These are phyloP conservation scores for Scedosporium boydii DNA, from an alignment of 2,329 filamentous ascomycete genomes.

Conservation along the genomic window DNA sequence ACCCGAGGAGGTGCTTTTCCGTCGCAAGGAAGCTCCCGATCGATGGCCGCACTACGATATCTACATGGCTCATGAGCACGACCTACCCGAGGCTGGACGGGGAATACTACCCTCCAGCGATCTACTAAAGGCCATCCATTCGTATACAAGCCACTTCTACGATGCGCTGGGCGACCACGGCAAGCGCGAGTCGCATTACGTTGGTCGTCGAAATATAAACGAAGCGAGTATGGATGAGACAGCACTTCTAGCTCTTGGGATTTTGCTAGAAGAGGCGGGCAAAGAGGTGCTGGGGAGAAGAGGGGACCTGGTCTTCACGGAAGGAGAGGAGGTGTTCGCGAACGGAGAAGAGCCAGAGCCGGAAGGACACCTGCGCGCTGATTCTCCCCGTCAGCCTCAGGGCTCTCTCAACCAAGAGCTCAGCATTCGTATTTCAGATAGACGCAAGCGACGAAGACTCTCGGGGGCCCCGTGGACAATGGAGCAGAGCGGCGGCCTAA, in stretches of 20 bases:
- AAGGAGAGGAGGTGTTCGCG: constrained; percentile 30
- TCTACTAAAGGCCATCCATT: constrained; percentile 58
- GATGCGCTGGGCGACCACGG: constrained; percentile 23
- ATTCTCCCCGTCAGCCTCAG: neutral
- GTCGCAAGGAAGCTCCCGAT: constrained; percentile 50
- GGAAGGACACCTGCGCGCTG: neutral
- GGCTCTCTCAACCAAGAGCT: neutral
- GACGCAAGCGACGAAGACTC: neutral
- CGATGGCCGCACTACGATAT: constrained; percentile 63
- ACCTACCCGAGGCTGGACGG: constrained; percentile 37
- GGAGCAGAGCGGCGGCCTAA: neutral
- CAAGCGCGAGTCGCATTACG: constrained; percentile 4
- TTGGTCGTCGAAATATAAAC: constrained; percentile 26
- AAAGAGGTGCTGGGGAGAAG: constrained; percentile 50
- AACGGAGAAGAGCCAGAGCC: neutral
- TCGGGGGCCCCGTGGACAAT: neutral
- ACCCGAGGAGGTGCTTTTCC: constrained; percentile 65
- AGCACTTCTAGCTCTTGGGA: constrained; percentile 63
- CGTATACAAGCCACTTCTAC: constrained; percentile 61
- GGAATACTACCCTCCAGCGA: constrained; percentile 55
- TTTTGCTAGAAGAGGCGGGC: constrained; percentile 63
- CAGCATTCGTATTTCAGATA: neutral
- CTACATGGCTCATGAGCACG: constrained; percentile 54
- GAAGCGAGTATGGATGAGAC: constrained; percentile 67
- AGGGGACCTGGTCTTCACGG: constrained; percentile 64